phyloP scores from a whole-genome alignment of 352 stramenopile species.

The Globisporangium cederbergense region DNA sequence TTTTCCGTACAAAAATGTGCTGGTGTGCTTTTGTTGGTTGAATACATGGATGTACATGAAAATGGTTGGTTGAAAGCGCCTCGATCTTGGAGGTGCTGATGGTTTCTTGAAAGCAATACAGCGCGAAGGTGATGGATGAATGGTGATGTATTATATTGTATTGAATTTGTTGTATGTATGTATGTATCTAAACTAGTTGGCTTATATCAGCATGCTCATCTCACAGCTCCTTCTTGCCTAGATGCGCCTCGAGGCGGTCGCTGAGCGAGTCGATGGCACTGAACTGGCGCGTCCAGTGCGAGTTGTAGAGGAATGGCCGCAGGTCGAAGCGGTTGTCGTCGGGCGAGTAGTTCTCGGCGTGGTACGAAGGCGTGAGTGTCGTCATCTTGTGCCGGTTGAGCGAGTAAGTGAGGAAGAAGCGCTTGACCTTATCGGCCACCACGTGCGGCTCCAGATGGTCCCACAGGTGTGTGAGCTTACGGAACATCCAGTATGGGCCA shows the following conservation, averaged over 20 bases:
- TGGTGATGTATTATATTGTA: no score
- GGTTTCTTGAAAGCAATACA: no score
- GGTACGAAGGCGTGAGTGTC: slow-evolving; percentile 97
- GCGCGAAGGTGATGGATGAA: no score
- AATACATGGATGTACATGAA: no score
- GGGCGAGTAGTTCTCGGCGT: slow-evolving; percentile 97
- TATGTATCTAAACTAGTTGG: no score
- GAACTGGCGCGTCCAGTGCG: slow-evolving; percentile 95
- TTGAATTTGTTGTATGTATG: no score
- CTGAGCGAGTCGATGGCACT: slow-evolving; percentile 90
- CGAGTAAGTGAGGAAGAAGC: slow-evolving; percentile 98
- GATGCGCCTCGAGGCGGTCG: slow-evolving; percentile 45
- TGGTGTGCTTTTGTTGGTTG: no score
- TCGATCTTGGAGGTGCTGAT: no score
- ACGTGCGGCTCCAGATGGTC: slow-evolving; percentile 72
- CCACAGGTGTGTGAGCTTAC: slow-evolving; percentile 87
- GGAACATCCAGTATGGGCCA: slow-evolving; percentile 94
- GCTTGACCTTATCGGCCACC: slow-evolving; percentile 90
- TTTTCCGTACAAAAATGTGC: no score
- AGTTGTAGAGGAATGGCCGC: slow-evolving; percentile 97
- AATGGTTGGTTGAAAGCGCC: no score
- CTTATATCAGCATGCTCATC: not conserved
- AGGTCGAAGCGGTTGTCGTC: slow-evolving; percentile 99
- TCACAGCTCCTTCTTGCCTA: slow-evolving; percentile 50
- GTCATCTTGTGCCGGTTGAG: slow-evolving; percentile 99